A percentile compares a stretch with the other conserved stretches of the same genome.
Evolutionary conservation across 1,139 yeast species (phyloP).

Genomic region (Pichia sp.): DNA sequence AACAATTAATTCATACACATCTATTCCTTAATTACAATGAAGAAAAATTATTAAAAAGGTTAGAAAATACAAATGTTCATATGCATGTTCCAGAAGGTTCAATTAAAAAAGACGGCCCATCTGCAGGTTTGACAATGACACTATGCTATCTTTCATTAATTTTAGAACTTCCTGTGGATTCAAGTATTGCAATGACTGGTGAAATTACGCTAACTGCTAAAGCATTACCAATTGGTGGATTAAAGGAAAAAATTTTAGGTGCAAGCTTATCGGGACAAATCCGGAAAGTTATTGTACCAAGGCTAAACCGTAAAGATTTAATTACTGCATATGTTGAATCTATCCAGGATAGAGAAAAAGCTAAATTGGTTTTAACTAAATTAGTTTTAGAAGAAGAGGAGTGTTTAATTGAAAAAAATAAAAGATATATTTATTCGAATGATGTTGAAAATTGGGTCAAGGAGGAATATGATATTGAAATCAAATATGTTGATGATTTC

Average conservation of each 20-base stretch:
- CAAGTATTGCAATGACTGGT: constrained; percentile 84
- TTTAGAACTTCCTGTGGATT: constrained; percentile 59
- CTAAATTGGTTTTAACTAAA: constrained; percentile 22
- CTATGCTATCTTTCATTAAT: constrained; percentile 69
- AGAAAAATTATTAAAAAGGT: constrained; percentile 34
- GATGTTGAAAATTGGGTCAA: constrained; percentile 41
- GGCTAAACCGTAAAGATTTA: constrained; percentile 63
- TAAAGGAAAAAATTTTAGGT: constrained; percentile 76
- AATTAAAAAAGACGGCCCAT: constrained; percentile 85
- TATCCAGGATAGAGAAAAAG: constrained; percentile 25
- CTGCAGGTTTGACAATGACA: constrained; percentile 90
- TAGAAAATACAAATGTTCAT: constrained; percentile 59
- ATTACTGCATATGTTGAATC: constrained; percentile 39
- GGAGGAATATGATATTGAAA: constrained; percentile 48
- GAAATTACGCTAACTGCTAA: constrained; percentile 84
- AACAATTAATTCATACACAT: constrained; percentile 44
- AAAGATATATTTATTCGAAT: constrained; percentile 26
- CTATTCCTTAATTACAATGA: constrained; percentile 21
- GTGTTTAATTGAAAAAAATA: constrained; percentile 19
- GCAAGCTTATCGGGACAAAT: constrained; percentile 70
- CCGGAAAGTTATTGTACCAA: constrained; percentile 58
- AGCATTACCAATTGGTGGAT: constrained; percentile 85
- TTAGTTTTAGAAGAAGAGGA: constrained; percentile 26
- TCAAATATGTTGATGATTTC: constrained; percentile 67
- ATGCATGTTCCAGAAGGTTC: constrained; percentile 90